Base-by-base conservation (phyloP, 2,329 filamentous ascomycete species). In the Penicillium frequentans region DNA sequence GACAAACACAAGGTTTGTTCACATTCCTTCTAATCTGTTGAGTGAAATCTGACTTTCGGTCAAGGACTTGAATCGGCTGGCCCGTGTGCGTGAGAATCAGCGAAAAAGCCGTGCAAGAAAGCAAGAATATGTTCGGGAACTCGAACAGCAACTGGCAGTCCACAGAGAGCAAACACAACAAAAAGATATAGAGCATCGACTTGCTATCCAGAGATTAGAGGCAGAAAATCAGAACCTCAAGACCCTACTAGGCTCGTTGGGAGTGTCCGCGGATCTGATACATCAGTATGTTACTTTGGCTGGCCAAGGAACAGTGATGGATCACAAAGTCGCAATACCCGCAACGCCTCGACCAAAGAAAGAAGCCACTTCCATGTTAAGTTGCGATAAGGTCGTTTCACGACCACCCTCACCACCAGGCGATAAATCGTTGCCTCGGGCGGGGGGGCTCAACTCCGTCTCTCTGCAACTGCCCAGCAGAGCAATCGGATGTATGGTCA, bases 31-130 rank as follows among this genome's bases (percentile, higher is more conserved):
- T 21, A 3, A 14, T n/a, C 3, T 10, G 5, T 27, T n/a, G 24
- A 50, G 14, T 50, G 23, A 7, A 42, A 16, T 13, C 48, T 50
- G 16, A 50, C 9, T 3, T 14, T 16, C 4, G n/a, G 16, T 14
- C n/a, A 42, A 75, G 68, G 64, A 67, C 49, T 47, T 59, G 31
- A 65, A 70, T 29, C 67, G 68, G 55, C 67, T 72, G 33, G 82
- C 84, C 47, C 70, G 73, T 26, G 64, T 75, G 29, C 63, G 73
- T 19, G 73, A 75, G 29, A 75, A 75, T 33, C 73, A 75, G 52
- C 73, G 73, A 33, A 74, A 68, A 45, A 74, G 73, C 49, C 67
- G 73, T 37, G 72, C 73, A 3, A 64, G 66, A 43, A 70, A 67
- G 49, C 73, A 74, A 54, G 70, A 74, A 54, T 66, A 75, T 55